Evolutionary conservation across 805 yeast species (phyloP).

Genomic region (Sugiyamaella valdiviana): DNA sequence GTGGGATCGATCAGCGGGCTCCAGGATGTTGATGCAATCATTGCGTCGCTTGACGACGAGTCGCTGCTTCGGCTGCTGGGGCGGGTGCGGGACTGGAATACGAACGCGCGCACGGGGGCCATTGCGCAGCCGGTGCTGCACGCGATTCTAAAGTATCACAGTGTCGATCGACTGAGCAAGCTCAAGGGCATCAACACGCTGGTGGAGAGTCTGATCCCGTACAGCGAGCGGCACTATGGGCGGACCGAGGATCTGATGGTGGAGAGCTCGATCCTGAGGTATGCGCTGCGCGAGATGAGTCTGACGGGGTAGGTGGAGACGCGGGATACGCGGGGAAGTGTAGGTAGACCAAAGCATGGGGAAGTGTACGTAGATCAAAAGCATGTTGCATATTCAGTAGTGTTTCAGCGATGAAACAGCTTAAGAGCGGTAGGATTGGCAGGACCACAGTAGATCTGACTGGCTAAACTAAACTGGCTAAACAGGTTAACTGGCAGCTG

Average conservation of each 20-base stretch:
- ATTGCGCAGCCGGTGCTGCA: conserved; percentile 73
- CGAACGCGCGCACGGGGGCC: conserved; percentile 72
- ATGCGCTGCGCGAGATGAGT: conserved; percentile 62
- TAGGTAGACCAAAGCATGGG: no score
- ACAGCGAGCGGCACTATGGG: conserved; percentile 75
- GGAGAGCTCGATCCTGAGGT: conserved; percentile 80
- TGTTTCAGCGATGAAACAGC: no score
- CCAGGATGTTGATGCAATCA: conserved; percentile 54
- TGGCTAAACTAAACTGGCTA: no score
- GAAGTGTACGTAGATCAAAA: no score
- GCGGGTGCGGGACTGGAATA: conserved; percentile 91
- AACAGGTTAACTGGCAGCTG: no score
- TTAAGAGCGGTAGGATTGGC: no score
- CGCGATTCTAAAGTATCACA: conserved; percentile 52
- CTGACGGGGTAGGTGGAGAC: neutral
- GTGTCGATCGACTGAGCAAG: conserved; percentile 51
- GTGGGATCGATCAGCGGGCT: conserved; percentile 46
- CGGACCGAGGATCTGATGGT: conserved; percentile 77
- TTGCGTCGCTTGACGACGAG: conserved; percentile 51
- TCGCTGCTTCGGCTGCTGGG: conserved; percentile 58
- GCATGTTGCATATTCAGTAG: no score
- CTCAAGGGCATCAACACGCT: conserved; percentile 61
- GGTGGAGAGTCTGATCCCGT: conserved; percentile 76
- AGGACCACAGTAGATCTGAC: no score
- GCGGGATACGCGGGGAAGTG: no score